These are phyloP conservation scores for Barbarea vulgaris DNA, from an alignment of 345 rosid species.

Conservation along the genomic window DNA sequence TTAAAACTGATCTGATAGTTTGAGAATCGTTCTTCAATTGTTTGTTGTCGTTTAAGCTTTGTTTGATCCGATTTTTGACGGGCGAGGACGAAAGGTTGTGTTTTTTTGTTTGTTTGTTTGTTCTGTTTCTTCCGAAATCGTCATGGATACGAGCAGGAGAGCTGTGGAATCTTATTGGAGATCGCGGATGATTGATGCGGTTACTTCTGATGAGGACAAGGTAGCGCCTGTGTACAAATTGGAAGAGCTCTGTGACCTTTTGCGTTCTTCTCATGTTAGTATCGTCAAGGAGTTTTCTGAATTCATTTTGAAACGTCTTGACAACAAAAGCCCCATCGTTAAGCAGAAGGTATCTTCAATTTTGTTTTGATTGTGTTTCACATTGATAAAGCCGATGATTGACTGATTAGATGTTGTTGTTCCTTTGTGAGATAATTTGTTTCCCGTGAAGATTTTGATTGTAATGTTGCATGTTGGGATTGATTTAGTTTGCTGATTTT, in stretches of 20 bases:
- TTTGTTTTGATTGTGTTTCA: constrained; percentile 5
- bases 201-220: constrained; percentile 87
- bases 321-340: constrained; percentile 87
- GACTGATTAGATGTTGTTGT: constrained; percentile 1
- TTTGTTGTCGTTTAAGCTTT: background rate
- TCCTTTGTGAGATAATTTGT: constrained; percentile 24
- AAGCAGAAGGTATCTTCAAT: constrained; percentile 75
- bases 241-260: constrained; percentile 92
- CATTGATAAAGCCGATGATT: background rate
- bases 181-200: constrained; percentile 87
- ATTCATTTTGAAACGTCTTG: constrained; percentile 83
- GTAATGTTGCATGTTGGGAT: constrained; percentile 28
- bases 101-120: background rate
- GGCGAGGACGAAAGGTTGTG: constrained; percentile 16
- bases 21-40: constrained; percentile 1
- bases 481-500: constrained; percentile 2
- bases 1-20: constrained; percentile 26
- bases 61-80: constrained; percentile 1
- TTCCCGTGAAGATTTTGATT: background rate
- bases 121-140: background rate
- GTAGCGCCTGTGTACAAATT: constrained; percentile 95
- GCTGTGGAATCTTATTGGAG: constrained; percentile 99
- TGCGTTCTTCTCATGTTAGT: constrained; percentile 80
- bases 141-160: constrained; percentile 98
- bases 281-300: constrained; percentile 91